These are phyloP conservation scores for Blastobotrys chiropterorum DNA, from an alignment of 805 yeast species.

Conservation along the genomic window DNA sequence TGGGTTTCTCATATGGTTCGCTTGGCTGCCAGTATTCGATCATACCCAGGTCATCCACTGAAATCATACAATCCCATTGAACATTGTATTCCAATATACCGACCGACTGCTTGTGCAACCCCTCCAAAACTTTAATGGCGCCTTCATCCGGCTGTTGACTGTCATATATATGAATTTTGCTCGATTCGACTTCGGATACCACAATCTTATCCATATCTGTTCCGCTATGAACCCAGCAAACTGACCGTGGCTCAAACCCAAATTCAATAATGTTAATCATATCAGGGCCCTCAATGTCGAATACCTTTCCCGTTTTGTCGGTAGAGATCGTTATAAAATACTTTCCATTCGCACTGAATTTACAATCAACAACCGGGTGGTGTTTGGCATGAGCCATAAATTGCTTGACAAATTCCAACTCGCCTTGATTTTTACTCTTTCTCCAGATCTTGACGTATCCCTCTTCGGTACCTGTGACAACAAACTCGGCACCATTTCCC, in stretches of 20 bases:
- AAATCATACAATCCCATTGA: constrained; percentile 24
- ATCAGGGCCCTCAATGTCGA: constrained; percentile 33
- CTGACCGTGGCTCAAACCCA: constrained; percentile 23
- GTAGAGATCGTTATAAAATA: constrained; percentile 25
- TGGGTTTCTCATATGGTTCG: constrained; percentile 12
- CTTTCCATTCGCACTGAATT: constrained; percentile 21
- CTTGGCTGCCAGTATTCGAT: constrained; percentile 34
- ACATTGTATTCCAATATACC: constrained; percentile 22
- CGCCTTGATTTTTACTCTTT: constrained; percentile 12
- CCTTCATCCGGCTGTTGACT: constrained; percentile 15
- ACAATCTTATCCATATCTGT: constrained; percentile 13
- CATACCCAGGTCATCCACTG: constrained; percentile 30
- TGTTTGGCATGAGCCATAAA: constrained; percentile 22
- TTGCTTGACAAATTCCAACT: constrained; percentile 32
- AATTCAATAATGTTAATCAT: constrained; percentile 32
- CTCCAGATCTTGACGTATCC: constrained; percentile 35
- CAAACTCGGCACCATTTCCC: constrained; percentile 11
- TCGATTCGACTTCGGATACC: constrained; percentile 16
- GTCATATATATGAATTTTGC: constrained; percentile 22
- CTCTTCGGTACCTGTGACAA: constrained; percentile 30
- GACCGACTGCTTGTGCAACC: constrained; percentile 26
- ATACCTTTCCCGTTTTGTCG: constrained; percentile 26
- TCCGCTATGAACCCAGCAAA: constrained; percentile 22
- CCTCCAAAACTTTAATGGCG: constrained; percentile 9
- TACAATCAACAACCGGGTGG: constrained; percentile 14